phyloP scores from a whole-genome alignment of 2,329 filamentous ascomycete species.

The Hypoxylon rubiginosum region DNA sequence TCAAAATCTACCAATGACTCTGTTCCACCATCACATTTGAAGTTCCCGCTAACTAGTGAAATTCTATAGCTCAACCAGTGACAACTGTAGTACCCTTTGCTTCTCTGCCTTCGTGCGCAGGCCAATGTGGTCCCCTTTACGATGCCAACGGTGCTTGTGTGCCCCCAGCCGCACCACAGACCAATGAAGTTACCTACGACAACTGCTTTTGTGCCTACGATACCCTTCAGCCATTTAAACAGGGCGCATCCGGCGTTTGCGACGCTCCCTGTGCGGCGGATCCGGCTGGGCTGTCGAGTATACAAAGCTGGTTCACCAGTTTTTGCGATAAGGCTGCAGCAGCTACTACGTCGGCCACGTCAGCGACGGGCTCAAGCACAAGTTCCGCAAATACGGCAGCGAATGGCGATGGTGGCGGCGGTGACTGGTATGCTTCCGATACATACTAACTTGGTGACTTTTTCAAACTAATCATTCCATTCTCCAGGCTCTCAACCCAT shows the following conservation, averaged over 20 bases:
- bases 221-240: conserved; percentile 70
- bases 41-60: conserved; percentile 11
- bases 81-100: conserved; percentile 70
- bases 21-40: not conserved
- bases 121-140: conserved; percentile 70
- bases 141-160: conserved; percentile 81
- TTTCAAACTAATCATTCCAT: conserved; percentile 14
- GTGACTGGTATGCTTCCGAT: conserved; percentile 61
- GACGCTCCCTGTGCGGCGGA: conserved; percentile 67
- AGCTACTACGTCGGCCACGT: conserved; percentile 49
- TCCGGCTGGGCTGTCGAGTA: conserved; percentile 64
- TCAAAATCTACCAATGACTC: not conserved
- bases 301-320: conserved; percentile 78
- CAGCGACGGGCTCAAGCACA: conserved; percentile 44
- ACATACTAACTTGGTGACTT: not conserved
- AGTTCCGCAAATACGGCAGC: conserved; percentile 43
- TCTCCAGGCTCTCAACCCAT: conserved; percentile 74
- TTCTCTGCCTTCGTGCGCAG: conserved; percentile 73
- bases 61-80: conserved; percentile 34
- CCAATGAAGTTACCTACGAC: conserved; percentile 67
- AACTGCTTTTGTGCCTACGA: conserved; percentile 80
- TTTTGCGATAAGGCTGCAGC: conserved; percentile 68
- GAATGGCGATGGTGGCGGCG: conserved; percentile 52
- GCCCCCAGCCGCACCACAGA: conserved; percentile 65
- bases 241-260: conserved; percentile 72